Conservation (phyloP, 345 rosid genomes). For the Corchorus capsularis region DNA sequence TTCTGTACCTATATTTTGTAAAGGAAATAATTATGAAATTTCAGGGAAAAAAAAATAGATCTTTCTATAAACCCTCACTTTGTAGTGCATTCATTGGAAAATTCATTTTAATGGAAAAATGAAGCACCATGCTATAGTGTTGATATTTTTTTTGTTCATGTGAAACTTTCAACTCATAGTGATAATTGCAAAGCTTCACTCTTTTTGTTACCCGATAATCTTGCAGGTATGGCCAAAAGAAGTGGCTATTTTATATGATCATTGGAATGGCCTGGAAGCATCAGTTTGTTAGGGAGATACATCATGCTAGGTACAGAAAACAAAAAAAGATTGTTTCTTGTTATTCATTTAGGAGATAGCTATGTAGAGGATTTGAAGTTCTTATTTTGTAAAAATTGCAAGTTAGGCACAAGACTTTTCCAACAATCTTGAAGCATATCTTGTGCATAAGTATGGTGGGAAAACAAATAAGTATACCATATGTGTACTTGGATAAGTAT, state of each 20-base stretch:
- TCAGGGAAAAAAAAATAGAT: neutral
- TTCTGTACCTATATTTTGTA: neutral
- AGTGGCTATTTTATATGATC: slow-evolving; percentile 6
- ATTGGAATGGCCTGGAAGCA: slow-evolving; percentile 1
- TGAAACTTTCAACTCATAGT: neutral
- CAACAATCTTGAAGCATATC: neutral
- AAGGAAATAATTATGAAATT: neutral
- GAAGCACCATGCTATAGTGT: neutral
- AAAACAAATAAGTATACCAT: neutral
- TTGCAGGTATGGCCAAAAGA: slow-evolving; percentile 17
- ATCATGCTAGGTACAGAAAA: neutral
- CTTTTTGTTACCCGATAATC: neutral
- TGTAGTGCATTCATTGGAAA: neutral
- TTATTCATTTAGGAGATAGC: neutral
- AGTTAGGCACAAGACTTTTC: neutral
- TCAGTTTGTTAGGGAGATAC: neutral
- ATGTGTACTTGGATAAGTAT: neutral
- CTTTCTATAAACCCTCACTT: neutral
- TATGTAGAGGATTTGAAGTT: neutral
- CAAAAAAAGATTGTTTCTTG: neutral
- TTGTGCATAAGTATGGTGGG: neutral
- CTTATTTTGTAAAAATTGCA: neutral
- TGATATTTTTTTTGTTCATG: neutral
- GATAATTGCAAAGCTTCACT: neutral
- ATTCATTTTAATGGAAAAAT: neutral